Base-by-base conservation (phyloP, 208 protist species). In the Endotrypanum monterogeii region DNA sequence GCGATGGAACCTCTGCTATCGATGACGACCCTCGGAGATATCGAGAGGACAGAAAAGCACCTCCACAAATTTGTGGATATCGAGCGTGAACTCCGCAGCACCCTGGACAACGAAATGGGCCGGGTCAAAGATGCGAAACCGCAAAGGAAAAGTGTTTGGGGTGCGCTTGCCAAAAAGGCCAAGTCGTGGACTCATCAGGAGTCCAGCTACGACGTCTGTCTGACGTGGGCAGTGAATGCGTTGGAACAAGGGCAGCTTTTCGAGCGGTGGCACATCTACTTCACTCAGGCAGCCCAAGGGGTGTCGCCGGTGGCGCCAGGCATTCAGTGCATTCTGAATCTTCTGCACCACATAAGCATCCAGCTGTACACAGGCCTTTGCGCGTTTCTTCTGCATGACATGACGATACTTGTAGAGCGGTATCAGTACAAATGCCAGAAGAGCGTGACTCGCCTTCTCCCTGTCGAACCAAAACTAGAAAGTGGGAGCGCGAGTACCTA, bases 221-320 rank as follows among this genome's bases (percentile, higher is more conserved):
- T 95, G 32, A 83, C 76, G 12, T 93, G 90, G 87, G 84, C 85
- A 18, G 55, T 78, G 23, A 93, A 89, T 62, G 87, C 83, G 66
- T 73, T 95, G 35, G 86, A 92, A 67, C 83, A 92, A 71, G 80
- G 80, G 20, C 90, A 95, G 78, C 75, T 95, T 16, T 91, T 93
- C 66, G 86, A 93, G 55, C 75, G 78, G 32, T 95, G 90, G 89
- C 83, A 82, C 62, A 81, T 89, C 41, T 92, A 91, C 80, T 93
- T 89, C 65, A 74, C 68, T 0, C 82, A 89, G 62, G 82, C 85
- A 12, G 74, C 75, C 28, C 62, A 74, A 54, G 54, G 78, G 7
- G 52, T 81, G 35, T 76, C 75, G 51, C 71, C 73, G 11, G 72
- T 76, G 37, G 63, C 75, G 14, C 71, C 76, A 30, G 76, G 70